A percentile compares a stretch with the other conserved stretches of the same genome.
These are phyloP conservation scores for Podochytrium sp. DNA, from an alignment of 192 early-diverging fungal species.

Conservation along the genomic window DNA sequence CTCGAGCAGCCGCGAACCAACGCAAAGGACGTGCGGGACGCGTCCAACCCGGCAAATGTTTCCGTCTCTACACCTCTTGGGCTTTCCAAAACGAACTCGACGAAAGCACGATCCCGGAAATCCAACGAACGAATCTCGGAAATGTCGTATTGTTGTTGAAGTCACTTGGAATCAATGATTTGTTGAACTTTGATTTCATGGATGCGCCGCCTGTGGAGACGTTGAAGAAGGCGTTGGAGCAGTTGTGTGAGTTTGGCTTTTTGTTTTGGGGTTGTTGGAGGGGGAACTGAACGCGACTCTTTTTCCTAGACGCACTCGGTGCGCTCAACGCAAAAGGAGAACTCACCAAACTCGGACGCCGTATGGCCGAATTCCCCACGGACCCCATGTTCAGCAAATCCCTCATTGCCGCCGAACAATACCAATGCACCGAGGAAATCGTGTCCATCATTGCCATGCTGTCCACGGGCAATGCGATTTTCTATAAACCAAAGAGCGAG, in stretches of 20 bases:
- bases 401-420: conserved; percentile 89
- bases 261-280: too few species aligned
- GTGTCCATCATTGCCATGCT: conserved; percentile 95
- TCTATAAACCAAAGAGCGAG: conserved; percentile 82
- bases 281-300: neutral
- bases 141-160: conserved; percentile 92
- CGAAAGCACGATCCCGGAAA: conserved; percentile 93
- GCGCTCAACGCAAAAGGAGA: conserved; percentile 91
- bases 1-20: conserved; percentile 93
- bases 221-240: conserved; percentile 89
- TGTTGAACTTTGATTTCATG: conserved; percentile 97
- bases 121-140: conserved; percentile 93
- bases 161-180: conserved; percentile 88
- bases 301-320: conserved; percentile 44
- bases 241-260: conserved; percentile 60
- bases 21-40: conserved; percentile 96
- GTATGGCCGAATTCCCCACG: conserved; percentile 98
- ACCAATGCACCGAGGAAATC: conserved; percentile 92
- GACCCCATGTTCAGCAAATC: conserved; percentile 96
- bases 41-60: conserved; percentile 94
- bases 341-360: conserved; percentile 91
- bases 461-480: conserved; percentile 67
- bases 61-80: conserved; percentile 90
- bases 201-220: conserved; percentile 95
- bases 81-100: conserved; percentile 94